Evolutionary conservation across 257 asterid species (phyloP), one percentile per base, ranked within the genome.

Genomic region (Cynanchum wilfordii): DNA sequence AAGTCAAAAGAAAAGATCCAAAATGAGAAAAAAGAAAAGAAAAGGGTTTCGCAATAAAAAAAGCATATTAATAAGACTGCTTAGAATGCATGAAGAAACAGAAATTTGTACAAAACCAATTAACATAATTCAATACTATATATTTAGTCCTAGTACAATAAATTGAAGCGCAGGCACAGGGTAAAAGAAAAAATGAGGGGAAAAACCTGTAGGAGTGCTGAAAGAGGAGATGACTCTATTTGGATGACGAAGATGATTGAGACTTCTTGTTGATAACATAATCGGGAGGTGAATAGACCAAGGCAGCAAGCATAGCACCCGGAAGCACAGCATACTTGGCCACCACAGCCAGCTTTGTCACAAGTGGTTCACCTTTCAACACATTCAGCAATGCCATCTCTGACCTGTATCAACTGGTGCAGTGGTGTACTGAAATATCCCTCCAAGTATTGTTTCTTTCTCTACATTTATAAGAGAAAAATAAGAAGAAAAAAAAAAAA

Each of bases 211-310:
- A 30, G 24, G 24, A 30, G 36, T 15, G 44, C 45, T 16, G 12
- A 30, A 30, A 30, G 2, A 7, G 13, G 17, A 16, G 24, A 30
- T 6, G 38, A 2, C 7, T 49, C 59, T 68, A 68, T 54, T 68
- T 68, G 56, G 72, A 68, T 20, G 44, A 4, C 5, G 72, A 49
- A 68, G 72, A 68, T 47, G 72, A 12, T 4, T 68, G 72, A n/a
- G 68, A 38, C 57, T 72, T 72, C 20, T 68, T 64, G 16, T 25
- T 27, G 40, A 62, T 29, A 69, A 54, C 62, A n/a, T 75, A 82
- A 75, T 70, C 27, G 3, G 83, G 79, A 20, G 86, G 86, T 49
- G 86, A 82, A 60, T 82, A 82, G 73, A 79, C 40, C 51, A 82
- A 54, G 11, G 83, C 79, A 30, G 79, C 79, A 55, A 75, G 57